Base-by-base conservation (phyloP, 2,329 filamentous ascomycete genomes). In the Colletotrichum salicis region DNA sequence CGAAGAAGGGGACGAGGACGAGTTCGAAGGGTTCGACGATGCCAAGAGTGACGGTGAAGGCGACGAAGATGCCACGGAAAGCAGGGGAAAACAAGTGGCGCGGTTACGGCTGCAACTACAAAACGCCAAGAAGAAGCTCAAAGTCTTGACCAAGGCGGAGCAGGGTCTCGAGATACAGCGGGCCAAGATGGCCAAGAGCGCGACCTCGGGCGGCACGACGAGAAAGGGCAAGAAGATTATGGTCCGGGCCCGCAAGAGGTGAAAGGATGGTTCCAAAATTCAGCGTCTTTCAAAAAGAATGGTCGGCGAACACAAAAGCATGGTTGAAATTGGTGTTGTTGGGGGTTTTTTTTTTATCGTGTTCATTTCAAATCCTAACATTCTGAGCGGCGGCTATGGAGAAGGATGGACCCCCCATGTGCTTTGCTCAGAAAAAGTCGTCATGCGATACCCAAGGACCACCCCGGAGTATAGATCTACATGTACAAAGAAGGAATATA, bases 101-200 rank as follows among this genome's bases (percentile, higher is more conserved):
- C 85, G 85, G 72, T 80, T 91, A 66, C 81, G 82, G 52, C 79
- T 83, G 52, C 86, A 86, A 73, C 81, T 91, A 24, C 84, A 84
- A 64, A 81, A 78, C 24, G 86, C 88, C 6, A 85, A 83, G 74
- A 86, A 87, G 80, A 88, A 90, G 79, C 82, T 91, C 73, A 84
- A 84, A 77, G 83, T 84, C 1, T 80, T 92, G 33, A 82, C 85
- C n/a, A 82, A 85, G 27, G 87, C 89, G 29, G 90, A 92, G 80
- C 80, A 84, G 51, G 82, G 86, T 75, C 82, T 92, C 31, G 89
- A 90, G 73, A 71, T 89, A 66, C 89, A 91, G 79, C 84, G 87
- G 71, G 87, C 89, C 22, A 88, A 87, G 78, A 92, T 91, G 89
- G 89, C 88, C 45, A 92, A 92, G 83, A 90, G 89, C 74, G 84